These are phyloP conservation scores for Paulownia fortunei DNA, from an alignment of 257 asterid species.

Conservation along the genomic window DNA sequence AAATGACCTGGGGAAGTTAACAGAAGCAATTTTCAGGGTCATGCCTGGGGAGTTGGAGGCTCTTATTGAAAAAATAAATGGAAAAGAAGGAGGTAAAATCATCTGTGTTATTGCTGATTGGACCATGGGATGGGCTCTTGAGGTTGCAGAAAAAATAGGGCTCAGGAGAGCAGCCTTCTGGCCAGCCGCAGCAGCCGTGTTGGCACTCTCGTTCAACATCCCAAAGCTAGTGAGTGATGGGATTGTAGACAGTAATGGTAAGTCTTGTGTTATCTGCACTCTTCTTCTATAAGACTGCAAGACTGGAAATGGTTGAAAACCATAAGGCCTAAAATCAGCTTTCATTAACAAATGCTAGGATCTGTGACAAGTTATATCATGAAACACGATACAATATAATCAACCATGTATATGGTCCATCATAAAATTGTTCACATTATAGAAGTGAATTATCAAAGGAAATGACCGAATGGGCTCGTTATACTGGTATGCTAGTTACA, in stretches of 20 bases:
- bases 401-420: too few relatives aligned
- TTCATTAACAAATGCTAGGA: too few relatives aligned
- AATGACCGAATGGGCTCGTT: too few relatives aligned
- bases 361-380: too few relatives aligned
- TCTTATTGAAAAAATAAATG: conserved; percentile 43
- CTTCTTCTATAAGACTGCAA: too few relatives aligned
- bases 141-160: conserved; percentile 45
- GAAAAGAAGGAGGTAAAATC: conserved; percentile 28
- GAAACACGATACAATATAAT: too few relatives aligned
- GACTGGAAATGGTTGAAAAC: too few relatives aligned
- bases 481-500: too few relatives aligned
- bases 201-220: conserved; percentile 29
- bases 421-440: too few relatives aligned
- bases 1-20: conserved; percentile 40
- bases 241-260: conserved; percentile 43
- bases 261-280: background rate
- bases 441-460: background rate
- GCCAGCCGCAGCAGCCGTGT: conserved; percentile 38
- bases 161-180: conserved; percentile 45
- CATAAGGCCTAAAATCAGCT: too few relatives aligned
- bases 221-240: conserved; percentile 50
- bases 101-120: conserved; percentile 51
- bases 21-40: conserved; percentile 25
- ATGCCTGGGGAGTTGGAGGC: conserved; percentile 49
- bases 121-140: conserved; percentile 41